Evolutionary conservation across 2,329 filamentous ascomycete species (phyloP), one percentile per base, ranked within the genome.

Genomic region (Exutisphaerella laricina): DNA sequence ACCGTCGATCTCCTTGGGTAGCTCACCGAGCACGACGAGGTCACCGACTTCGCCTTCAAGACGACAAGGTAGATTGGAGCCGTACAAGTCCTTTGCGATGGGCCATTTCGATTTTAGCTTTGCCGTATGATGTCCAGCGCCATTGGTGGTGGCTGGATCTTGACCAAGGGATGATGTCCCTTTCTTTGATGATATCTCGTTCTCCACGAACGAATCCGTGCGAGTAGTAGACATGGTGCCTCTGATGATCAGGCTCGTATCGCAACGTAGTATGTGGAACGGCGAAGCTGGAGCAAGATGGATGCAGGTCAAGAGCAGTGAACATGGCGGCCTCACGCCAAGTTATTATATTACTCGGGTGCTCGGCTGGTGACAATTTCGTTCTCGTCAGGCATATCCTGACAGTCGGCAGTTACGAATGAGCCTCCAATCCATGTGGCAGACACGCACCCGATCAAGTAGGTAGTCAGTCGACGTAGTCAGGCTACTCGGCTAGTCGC

Each of bases 31-130:
- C 0, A 64, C 56, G 4, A 60, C 49, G 18, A 63, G 45, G 37
- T 64, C 58, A 4, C 43, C 43, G 6, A 65, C 48, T 37, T 71
- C 65, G 8, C 67, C 68, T 49, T 70, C 67, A 7, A 69, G 48
- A 0, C 66, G 61, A 39, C 63, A 66, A 9, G 67, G 66, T 32
- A 48, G 38, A 40, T 50, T 53, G 41, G 50, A 55, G 34, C 34
- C 41, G 22, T 25, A 33, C 6, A 59, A 50, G 22, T 54, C 53
- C 10, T 48, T 41, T 20, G 53, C 49, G 12, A 50, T 46, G 4
- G 50, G 44, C 45, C 46, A 48, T 26, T 48, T 49, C 30, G 43
- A 45, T 21, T 45, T 43, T 17, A 49, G 46, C 18, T n/a, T n/a
- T n/a, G n/a, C n/a, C n/a, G n/a, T n/a, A n/a, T n/a, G n/a, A n/a